Percentiles rank a stretch among this genome's conserved stretches.
These are phyloP conservation scores for Delphinella strobiligena DNA, from an alignment of 2,329 filamentous ascomycete genomes.

Conservation along the genomic window DNA sequence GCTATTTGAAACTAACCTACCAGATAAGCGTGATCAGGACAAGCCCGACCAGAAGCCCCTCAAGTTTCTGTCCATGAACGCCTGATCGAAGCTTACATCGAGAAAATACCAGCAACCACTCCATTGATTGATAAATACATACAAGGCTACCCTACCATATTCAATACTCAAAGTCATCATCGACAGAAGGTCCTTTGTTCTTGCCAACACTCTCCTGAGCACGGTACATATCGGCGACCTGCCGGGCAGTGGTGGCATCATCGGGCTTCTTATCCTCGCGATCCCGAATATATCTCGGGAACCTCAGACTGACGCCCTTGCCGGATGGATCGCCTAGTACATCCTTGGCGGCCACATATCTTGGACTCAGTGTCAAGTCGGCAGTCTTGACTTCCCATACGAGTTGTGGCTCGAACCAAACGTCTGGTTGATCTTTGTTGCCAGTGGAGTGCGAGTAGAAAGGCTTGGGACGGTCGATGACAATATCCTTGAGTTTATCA, in stretches of 20 bases:
- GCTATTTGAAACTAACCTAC: too few species aligned
- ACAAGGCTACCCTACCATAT: background rate
- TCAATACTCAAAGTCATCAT: slow-evolving; percentile 97
- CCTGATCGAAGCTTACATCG: too few species aligned
- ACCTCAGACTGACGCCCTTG: slow-evolving; percentile 76
- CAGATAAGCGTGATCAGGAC: too few species aligned
- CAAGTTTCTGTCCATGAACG: too few species aligned
- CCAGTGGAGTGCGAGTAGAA: slow-evolving; percentile 82
- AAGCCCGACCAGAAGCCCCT: too few species aligned
- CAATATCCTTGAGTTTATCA: slow-evolving; percentile 57
- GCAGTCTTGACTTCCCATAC: slow-evolving; percentile 99
- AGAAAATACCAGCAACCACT: too few species aligned
- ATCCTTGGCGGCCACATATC: slow-evolving; percentile 75
- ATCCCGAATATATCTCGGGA: slow-evolving; percentile 83
- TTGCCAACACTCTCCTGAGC: slow-evolving; percentile 86
- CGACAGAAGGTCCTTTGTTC: slow-evolving; percentile 72
- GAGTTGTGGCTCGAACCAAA: slow-evolving; percentile 90
- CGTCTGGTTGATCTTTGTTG: slow-evolving; percentile 87
- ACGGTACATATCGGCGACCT: slow-evolving; percentile 93
- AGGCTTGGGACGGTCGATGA: slow-evolving; percentile 84
- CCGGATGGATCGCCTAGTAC: slow-evolving; percentile 44
- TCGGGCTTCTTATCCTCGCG: slow-evolving; percentile 95
- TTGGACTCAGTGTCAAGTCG: slow-evolving; percentile 80
- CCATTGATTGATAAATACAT: too few species aligned
- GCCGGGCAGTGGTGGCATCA: slow-evolving; percentile 68